Evolutionary conservation across 768 basidiomycete species (phyloP), one percentile per base, ranked within the genome.

Genomic region (Leccinum arenicola): DNA sequence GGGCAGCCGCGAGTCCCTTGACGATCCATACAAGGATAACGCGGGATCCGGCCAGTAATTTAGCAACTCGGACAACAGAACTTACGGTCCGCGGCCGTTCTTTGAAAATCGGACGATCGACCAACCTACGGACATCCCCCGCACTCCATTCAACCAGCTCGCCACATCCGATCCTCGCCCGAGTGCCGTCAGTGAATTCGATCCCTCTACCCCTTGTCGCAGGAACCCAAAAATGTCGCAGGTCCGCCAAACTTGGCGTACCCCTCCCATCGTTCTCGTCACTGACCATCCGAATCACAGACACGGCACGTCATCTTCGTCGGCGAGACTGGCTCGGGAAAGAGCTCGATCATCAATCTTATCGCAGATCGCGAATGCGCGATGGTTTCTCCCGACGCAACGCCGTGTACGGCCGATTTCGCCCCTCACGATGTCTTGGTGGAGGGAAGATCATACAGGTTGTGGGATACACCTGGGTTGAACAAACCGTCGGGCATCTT

Each of bases 281-380:
- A 10, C 40, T 40, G 14, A 40, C 19, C 19, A 15, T 25, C 48
- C n/a, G 1, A 35, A 35, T 45, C 53, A 29, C 49, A 66, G 66
- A 47, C 21, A 19, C 57, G 10, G 12, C 67, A 79, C 6, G 73
- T 62, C 52, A 70, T 71, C 38, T 77, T 68, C 56, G 77, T 81
- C 51, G 75, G 73, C 31, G 73, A 73, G 50, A 67, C 61, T 1
- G 73, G 71, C 45, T 59, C 63, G 1, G 71, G 76, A 10, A 81
- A 80, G 63, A 78, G 77, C 60, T 78, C 76, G 0, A 63, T 80
- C 21, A 68, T 80, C 59, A 80, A 80, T 53, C 73, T 81, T 68
- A 61, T 80, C 45, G 61, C 62, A 6, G 68, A 60, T 21, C 25
- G 33, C 6, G 33, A 69, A 1, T 38, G 15, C 4, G 75, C 77